Percentiles rank a stretch among this genome's conserved stretches.
phyloP scores from a whole-genome alignment of 2,329 filamentous ascomycete species.

The Metarhizium sp. region DNA sequence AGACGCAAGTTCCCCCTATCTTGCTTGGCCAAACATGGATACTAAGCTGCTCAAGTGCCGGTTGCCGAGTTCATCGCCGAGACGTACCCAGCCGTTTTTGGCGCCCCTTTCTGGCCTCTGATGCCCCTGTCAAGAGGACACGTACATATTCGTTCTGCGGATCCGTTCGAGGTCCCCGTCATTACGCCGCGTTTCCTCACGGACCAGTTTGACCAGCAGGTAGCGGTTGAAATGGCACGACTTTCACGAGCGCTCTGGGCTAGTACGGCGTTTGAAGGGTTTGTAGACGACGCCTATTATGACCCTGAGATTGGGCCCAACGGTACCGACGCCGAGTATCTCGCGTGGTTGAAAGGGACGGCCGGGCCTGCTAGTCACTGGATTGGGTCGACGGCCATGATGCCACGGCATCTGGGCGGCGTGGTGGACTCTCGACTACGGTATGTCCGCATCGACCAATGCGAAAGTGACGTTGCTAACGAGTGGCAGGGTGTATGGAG shows the following conservation, averaged over 20 bases:
- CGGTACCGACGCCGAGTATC: constrained; percentile 12
- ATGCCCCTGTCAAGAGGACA: constrained; percentile 15
- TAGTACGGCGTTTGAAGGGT: constrained; percentile 7
- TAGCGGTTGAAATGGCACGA: constrained; percentile 10
- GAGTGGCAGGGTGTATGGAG: constrained; percentile 11
- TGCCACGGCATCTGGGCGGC: constrained; percentile 13
- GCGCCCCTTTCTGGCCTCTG: constrained; percentile 13
- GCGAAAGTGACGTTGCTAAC: not conserved
- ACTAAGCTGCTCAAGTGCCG: constrained; percentile 8
- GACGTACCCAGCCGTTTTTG: constrained; percentile 8
- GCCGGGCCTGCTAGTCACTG: constrained; percentile 13
- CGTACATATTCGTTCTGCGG: constrained; percentile 13
- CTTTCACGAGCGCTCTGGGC: constrained; percentile 10
- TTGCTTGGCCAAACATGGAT: not conserved
- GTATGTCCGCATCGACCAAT: constrained; percentile 3
- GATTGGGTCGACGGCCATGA: constrained; percentile 15
- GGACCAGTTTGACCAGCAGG: constrained; percentile 13
- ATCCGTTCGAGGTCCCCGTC: constrained; percentile 10
- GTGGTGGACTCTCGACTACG: constrained; percentile 12
- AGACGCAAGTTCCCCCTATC: constrained; percentile 1
- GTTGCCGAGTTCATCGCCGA: constrained; percentile 12
- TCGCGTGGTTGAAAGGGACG: constrained; percentile 8
- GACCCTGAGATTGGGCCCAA: constrained; percentile 10
- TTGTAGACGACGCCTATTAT: constrained; percentile 12
- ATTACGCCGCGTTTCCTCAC: constrained; percentile 13